Evolutionary conservation across 2,329 filamentous ascomycete genomes (phyloP), one percentile per base, ranked within the genome.

Genomic region (Cryphonectria radicalis): DNA sequence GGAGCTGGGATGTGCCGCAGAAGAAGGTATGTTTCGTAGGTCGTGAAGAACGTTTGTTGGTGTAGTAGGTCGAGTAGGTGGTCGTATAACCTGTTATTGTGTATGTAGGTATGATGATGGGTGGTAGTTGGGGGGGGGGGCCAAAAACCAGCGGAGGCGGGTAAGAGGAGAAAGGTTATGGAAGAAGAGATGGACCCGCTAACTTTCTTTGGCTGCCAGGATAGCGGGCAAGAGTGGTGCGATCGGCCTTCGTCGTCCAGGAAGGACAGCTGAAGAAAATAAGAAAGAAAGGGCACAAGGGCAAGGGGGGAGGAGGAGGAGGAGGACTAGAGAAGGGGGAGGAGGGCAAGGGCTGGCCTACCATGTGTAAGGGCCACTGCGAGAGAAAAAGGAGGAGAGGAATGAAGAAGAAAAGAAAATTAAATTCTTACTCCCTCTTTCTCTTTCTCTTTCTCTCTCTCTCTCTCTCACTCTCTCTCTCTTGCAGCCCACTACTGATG

Each of bases 171-270:
- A 46, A 64, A 22, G n/a, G 4, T 4, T 32, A 28, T 28, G 11
- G 62, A 46, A 32, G 62, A 64, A 32, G 37, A 64, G 19, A 64
- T 19, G 62, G 62, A 28, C 37, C 62, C 62, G 62, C 62, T 64
- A 43, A 43, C 42, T 43, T 43, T 43, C n/a, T n/a, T n/a, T 3
- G 25, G 25, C 19, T 2, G 46, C 55, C 14, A 59, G 55, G 55
- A 28, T 43, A 64, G 62, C 62, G 40, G 62, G 62, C 62, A 40
- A 46, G 22, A 64, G 62, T 63, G 60, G 60, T 46, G 62, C 62
- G 37, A 64, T 46, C 37, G 62, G 62, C 11, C 60, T 22, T n/a
- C 28, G 46, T n/a, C 22, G 8, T 50, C 25, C 25, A 17, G 13
- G 10, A 60, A 35, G 57, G 28, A 28, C 5, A 32, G 32, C 25